A percentile compares a stretch with the other conserved stretches of the same genome.
Conservation (phyloP, 2,329 filamentous ascomycete species). For the Boeremia exigua region DNA sequence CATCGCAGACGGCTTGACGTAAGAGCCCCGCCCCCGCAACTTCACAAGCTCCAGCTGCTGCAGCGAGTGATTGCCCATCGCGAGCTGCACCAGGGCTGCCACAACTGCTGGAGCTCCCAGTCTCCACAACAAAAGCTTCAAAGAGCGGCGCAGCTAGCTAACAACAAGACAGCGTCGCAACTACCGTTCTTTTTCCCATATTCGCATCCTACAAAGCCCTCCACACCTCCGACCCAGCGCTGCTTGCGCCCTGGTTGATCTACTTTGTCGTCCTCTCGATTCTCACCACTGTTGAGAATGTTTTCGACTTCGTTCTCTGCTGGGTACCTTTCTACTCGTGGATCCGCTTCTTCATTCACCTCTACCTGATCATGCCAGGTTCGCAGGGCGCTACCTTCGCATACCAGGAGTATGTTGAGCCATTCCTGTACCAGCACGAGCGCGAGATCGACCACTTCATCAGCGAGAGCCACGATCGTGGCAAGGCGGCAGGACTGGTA, state of each 20-base stretch:
- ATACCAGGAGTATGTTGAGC: constrained; percentile 85
- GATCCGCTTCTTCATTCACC: constrained; percentile 82
- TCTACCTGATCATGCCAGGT: constrained; percentile 96
- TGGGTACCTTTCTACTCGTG: constrained; percentile 97
- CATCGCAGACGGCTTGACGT: constrained; percentile 48
- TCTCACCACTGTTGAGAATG: constrained; percentile 81
- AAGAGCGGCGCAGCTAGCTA: constrained; percentile 17
- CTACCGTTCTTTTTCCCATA: constrained; percentile 90
- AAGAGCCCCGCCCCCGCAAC: constrained; percentile 40
- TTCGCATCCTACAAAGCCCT: constrained; percentile 99
- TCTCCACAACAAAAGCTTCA: constrained; percentile 6
- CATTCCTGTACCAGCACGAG: constrained; percentile 88
- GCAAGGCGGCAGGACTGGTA: constrained; percentile 76
- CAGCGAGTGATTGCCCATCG: constrained; percentile 3
- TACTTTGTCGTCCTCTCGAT: constrained; percentile 96
- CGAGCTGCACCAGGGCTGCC: constrained; percentile 13
- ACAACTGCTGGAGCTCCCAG: constrained; percentile 20
- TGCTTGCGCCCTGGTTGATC: constrained; percentile 97
- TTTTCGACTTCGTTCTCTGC: constrained; percentile 82
- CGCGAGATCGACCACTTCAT: constrained; percentile 89
- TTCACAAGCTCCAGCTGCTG: constrained; percentile 17
- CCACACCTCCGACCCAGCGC: constrained; percentile 85
- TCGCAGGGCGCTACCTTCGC: constrained; percentile 89
- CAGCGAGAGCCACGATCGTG: constrained; percentile 76
- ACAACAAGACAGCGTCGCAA: constrained; percentile 47